A percentile compares a stretch with the other conserved stretches of the same genome.
Evolutionary conservation across 2,329 filamentous ascomycete genomes (phyloP).

Genomic region (Orbilia oligospora): DNA sequence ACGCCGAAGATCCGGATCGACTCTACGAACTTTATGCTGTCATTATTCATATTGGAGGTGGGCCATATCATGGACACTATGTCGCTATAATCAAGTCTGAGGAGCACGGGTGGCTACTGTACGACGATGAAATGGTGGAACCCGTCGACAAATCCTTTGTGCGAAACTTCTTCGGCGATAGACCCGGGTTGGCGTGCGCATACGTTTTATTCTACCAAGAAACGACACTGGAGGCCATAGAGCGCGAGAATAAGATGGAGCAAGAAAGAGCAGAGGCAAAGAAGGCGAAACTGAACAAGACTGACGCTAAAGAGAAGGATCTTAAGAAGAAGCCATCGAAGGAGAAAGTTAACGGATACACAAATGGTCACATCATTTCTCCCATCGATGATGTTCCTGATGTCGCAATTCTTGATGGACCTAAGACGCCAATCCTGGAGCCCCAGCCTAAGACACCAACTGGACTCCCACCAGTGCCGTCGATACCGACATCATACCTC

Average conservation of each 20-base stretch:
- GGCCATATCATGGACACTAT: slow-evolving; percentile 97
- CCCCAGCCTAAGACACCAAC: slow-evolving; percentile 53
- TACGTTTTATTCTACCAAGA: slow-evolving; percentile 99
- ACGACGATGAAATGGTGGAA: slow-evolving; percentile 98
- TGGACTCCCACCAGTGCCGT: slow-evolving; percentile 56
- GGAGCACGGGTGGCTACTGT: slow-evolving; percentile 93
- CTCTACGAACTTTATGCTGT: slow-evolving; percentile 97
- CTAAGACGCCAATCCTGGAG: slow-evolving; percentile 58
- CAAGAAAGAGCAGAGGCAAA: slow-evolving; percentile 62
- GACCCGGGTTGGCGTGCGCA: slow-evolving; percentile 87
- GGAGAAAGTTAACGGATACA: slow-evolving; percentile 58
- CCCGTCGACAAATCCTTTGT: slow-evolving; percentile 95
- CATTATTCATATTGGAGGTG: slow-evolving; percentile 95
- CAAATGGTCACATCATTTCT: slow-evolving; percentile 48
- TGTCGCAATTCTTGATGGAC: slow-evolving; percentile 55
- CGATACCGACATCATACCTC: slow-evolving; percentile 56
- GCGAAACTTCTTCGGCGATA: slow-evolving; percentile 96
- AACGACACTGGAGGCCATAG: slow-evolving; percentile 78
- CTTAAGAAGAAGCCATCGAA: slow-evolving; percentile 62
- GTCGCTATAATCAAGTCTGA: slow-evolving; percentile 98
- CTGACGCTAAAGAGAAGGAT: slow-evolving; percentile 59
- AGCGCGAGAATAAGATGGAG: slow-evolving; percentile 65
- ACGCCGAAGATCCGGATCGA: slow-evolving; percentile 91
- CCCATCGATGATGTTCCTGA: slow-evolving; percentile 54
- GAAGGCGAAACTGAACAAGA: slow-evolving; percentile 57